Evolutionary conservation across 2,329 filamentous ascomycete genomes (phyloP).

Genomic region (Neonectria sp.): DNA sequence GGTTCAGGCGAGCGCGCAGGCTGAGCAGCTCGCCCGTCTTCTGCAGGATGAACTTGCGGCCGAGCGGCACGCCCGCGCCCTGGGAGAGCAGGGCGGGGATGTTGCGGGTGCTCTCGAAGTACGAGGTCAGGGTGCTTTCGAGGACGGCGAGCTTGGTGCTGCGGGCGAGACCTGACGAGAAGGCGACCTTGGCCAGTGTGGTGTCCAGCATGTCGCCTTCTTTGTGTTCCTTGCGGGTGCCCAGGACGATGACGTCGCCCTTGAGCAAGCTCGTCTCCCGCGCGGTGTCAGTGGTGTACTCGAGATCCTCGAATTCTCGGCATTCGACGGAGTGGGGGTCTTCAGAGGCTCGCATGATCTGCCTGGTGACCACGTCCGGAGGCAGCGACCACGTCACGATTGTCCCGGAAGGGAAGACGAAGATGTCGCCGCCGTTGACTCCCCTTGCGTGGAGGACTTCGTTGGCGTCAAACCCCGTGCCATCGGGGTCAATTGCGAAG

Average conservation of each 20-base stretch:
- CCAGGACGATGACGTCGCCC: conserved; percentile 91
- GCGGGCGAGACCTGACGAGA: conserved; percentile 92
- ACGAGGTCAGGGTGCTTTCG: conserved; percentile 84
- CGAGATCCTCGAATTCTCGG: conserved; percentile 90
- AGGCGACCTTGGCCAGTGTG: conserved; percentile 93
- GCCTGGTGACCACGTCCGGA: conserved; percentile 80
- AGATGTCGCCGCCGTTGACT: conserved; percentile 84
- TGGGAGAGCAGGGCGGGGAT: conserved; percentile 85
- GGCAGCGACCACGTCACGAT: conserved; percentile 93
- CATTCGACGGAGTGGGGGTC: conserved; percentile 77
- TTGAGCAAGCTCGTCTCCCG: conserved; percentile 84
- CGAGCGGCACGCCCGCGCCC: conserved; percentile 62
- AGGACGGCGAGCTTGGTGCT: conserved; percentile 95
- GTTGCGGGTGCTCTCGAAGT: conserved; percentile 87
- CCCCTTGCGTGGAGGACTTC: conserved; percentile 76
- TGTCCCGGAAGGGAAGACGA: conserved; percentile 95
- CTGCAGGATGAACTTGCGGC: conserved; percentile 85
- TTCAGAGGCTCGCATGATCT: conserved; percentile 82
- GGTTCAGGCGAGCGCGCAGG: conserved; percentile 92
- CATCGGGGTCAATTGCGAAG: conserved; percentile 74
- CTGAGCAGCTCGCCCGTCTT: conserved; percentile 95
- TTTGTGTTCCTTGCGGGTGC: conserved; percentile 74
- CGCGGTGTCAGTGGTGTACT: conserved; percentile 83
- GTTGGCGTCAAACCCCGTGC: conserved; percentile 71
- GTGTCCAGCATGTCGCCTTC: conserved; percentile 66